Evolutionary conservation across 2,329 filamentous ascomycete genomes (phyloP), one percentile per base, ranked within the genome.

Genomic region (Talaromyces amestolkiae): DNA sequence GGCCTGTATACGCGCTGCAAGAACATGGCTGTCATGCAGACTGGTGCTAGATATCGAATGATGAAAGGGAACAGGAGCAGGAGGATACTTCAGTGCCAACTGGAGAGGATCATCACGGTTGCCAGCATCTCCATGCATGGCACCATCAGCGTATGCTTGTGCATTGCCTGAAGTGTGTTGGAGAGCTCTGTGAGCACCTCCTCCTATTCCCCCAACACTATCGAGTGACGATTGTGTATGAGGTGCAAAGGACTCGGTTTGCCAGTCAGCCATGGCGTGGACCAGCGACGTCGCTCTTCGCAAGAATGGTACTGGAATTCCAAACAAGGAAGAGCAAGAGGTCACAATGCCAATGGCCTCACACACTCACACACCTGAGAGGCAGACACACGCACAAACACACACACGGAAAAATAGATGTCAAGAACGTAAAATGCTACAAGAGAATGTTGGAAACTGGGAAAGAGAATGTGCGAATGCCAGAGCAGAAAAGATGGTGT

Each of bases 81-180:
- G 74, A 69, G 76, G 70, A 68, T 78, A 79, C 70, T 79, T 79
- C 70, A 70, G 72, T 47, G 70, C 72, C 67, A 76, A 68, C 27
- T 77, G 75, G 27, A 76, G 68, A 63, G 75, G 76, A 35, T 75
- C 77, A 65, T 77, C 75, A 65, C 72, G 73, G 58, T 71, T 70
- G 54, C 68, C 64, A 35, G 69, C 61, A 66, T 75, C 71, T 67
- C 67, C 64, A 70, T 76, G 70, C 61, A 72, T 67, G 58, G 74
- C 70, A 66, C 78, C 77, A 19, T 64, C 61, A 17, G 75, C 74
- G 65, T 80, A 78, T 49, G 77, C 74, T 68, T 80, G 79, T 63
- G 75, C 74, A 70, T 81, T 81, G 60, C 79, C 79, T 67, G 79
- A 80, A 58, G 78, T 79, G 69, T 76, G 76, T 67, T 79, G 77